These are phyloP conservation scores for Conticribra guillardii DNA, from an alignment of 108 stramenopile species.

Conservation along the genomic window DNA sequence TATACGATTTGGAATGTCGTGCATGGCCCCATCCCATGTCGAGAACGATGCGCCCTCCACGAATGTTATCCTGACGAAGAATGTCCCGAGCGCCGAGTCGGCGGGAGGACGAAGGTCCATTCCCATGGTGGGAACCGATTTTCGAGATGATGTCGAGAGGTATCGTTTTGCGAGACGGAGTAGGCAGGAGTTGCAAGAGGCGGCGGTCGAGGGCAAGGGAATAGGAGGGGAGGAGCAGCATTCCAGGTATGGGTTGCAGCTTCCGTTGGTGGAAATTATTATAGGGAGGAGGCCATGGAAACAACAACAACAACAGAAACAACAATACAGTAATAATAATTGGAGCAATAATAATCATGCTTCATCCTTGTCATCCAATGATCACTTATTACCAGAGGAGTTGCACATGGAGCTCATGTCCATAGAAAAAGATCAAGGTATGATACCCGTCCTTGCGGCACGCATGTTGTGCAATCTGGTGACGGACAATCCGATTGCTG, in stretches of 20 bases:
- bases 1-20: slow-evolving; percentile 33
- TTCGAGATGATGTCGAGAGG: slow-evolving; percentile 23
- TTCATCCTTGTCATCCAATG: no score
- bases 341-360: no score
- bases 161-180: slow-evolving; percentile 20
- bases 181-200: slow-evolving; percentile 44
- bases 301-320: not conserved
- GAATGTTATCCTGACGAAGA: not conserved
- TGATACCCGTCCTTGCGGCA: slow-evolving; percentile 52
- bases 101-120: not conserved
- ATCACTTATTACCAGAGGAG: no score
- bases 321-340: no score
- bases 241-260: slow-evolving; percentile 27
- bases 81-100: not conserved
- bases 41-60: not conserved
- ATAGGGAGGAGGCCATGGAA: slow-evolving; percentile 1
- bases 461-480: slow-evolving; percentile 73
- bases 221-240: slow-evolving; percentile 27
- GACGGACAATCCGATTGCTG: slow-evolving; percentile 61
- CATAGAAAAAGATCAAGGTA: slow-evolving; percentile 16
- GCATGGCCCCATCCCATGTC: slow-evolving; percentile 14
- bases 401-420: no score
- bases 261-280: slow-evolving; percentile 33
- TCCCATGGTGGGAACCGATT: slow-evolving; percentile 8
- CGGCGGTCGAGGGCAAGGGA: slow-evolving; percentile 19